Evolutionary conservation across 352 stramenopile genomes (phyloP).

Genomic region (Phytopythium vexans): DNA sequence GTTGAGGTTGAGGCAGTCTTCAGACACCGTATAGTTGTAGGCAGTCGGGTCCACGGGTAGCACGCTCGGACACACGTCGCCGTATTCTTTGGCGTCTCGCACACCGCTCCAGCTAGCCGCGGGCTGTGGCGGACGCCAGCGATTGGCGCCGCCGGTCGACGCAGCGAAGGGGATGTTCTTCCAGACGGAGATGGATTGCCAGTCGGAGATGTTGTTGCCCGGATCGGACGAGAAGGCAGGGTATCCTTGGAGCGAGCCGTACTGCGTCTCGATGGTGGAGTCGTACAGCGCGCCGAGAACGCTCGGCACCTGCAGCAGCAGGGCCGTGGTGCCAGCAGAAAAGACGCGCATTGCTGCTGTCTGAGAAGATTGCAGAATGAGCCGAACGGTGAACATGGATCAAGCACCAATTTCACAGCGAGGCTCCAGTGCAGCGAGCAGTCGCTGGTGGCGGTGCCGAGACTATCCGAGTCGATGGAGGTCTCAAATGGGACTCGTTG

Average conservation of each 20-base stretch:
- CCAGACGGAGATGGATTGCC: constrained; percentile 1
- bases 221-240: too few relatives aligned
- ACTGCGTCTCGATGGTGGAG: constrained; percentile 4
- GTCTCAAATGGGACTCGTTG: too few relatives aligned
- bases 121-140: constrained; percentile 2
- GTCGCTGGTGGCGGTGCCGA: too few relatives aligned
- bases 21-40: background rate
- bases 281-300: background rate
- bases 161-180: constrained; percentile 7
- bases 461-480: too few relatives aligned
- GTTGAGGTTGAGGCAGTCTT: constrained; percentile 10
- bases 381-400: too few relatives aligned
- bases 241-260: constrained; percentile 1
- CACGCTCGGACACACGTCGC: constrained; percentile 1
- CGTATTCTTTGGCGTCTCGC: constrained; percentile 2
- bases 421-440: too few relatives aligned
- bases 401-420: too few relatives aligned
- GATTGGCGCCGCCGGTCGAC: constrained; percentile 3
- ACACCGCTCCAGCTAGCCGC: constrained; percentile 1
- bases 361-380: too few relatives aligned
- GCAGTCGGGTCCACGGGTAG: too few relatives aligned
- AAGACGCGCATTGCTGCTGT: too few relatives aligned
- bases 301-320: too few relatives aligned
- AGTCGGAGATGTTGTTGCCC: background rate
- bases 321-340: too few relatives aligned